Base-by-base conservation (phyloP, 2,329 filamentous ascomycete species). In the Ophiostoma quercus region DNA sequence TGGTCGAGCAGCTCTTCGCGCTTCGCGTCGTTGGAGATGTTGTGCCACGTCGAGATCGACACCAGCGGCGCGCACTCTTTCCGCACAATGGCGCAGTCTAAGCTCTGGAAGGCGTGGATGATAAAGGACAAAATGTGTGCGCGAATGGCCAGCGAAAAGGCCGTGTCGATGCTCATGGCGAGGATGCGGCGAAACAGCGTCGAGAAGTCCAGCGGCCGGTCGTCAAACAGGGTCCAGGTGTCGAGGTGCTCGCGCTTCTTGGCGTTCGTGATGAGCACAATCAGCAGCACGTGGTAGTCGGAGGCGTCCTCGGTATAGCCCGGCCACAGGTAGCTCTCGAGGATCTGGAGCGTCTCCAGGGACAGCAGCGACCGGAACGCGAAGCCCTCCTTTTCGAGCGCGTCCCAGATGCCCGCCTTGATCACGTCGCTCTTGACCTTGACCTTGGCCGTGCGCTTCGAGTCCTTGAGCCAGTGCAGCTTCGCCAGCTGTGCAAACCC, bases 41-140 rank as follows among this genome's bases (percentile, higher is more conserved):
- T 96, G 76, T 98, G 92, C 95, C 95, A 99, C 75, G 95, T 92
- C 0, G 92, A 90, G 75, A 99, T 97, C 14, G 93, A 95, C 25
- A 99, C 94, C 68, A 99, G 82, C 1, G 96, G 92, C 7, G 94
- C 95, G 79, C 95, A 98, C 82, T 99, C 95, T 79, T 97, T 98
- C 73, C 95, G 89, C 67, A 99, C 91, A 70, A 96, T 86, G 51
- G 87, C 86, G 77, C 89, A 94, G 78, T 99, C 96, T 41, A 99
- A 84, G 66, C 93, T 97, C 79, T 98, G 94, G 77, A 97, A 99
- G 47, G 94, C 92, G 74, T 90, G 88, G 67, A 96, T 96, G 72
- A 98, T 84, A 79, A 98, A 98, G 32, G 87, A 90, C 29, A 99
- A 82, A n/a, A 98, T 86, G 68, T 96, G 89, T 9, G 90, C 91